Base-by-base conservation (phyloP, 331 rosid species). In the Dryas integrifolia region DNA sequence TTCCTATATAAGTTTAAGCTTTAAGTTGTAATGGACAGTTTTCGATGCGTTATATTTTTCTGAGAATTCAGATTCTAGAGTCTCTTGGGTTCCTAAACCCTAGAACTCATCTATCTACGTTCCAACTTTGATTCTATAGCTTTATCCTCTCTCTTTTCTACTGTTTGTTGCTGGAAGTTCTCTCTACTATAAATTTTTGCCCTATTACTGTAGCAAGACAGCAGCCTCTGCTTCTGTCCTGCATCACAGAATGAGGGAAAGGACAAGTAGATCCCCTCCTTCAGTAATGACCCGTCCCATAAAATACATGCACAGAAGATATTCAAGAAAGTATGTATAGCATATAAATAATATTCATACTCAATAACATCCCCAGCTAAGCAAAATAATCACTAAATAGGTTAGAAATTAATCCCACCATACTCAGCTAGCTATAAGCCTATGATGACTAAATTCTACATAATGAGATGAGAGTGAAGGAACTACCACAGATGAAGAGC, bases 401-500 rank as follows among this genome's bases (percentile, higher is more conserved):
- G 12, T 16, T 35, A 26, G 41, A 70, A 57, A 14, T 44, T 44
- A 15, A 46, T 57, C 16, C n/a, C 46, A 60, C 67, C 58, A 60
- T 0, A 5, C 5, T 45, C 46, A n/a, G 46, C 12, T 59, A 44
- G 13, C 12, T 13, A 58, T 2, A 24, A 47, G 14, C 50, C 8
- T 12, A 62, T 30, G 35, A 12, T 39, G 24, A 5, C 47, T 3
- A 73, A 46, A 59, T 41, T n/a, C 40, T 41, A 41, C 14, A 65
- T 53, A 74, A 48, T 24, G 52, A 44, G 70, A 52, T 35, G 30
- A 44, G 48, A 62, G 65, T 44, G 72, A 53, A 67, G 76, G 77
- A 80, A 79, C 46, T 88, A 94, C 96, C 90, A 56, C 10, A 74
- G 82, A 72, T 6, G 86, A 75, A 67, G 85, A 84, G 79, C 81